Evolutionary conservation across 2,329 filamentous ascomycete genomes (phyloP).

Genomic region (Colletotrichum orbiculare): DNA sequence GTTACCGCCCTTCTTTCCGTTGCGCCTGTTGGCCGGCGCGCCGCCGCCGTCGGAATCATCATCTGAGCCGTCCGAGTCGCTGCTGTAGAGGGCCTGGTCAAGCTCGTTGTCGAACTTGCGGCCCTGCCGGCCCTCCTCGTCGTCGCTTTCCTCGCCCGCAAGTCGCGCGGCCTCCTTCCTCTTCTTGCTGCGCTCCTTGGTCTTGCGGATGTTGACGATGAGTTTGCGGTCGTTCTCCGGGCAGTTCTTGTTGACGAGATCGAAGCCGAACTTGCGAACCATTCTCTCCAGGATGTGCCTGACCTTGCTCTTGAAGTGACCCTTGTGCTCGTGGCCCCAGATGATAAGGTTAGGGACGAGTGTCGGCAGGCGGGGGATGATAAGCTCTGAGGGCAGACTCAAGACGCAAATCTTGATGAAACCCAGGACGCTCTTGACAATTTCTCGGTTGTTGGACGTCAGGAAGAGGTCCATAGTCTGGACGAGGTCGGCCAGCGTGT

Average conservation of each 20-base stretch:
- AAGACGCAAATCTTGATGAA: conserved; percentile 98
- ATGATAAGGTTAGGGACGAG: conserved; percentile 92
- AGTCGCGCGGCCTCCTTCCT: conserved; percentile 79
- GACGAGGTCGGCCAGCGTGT: conserved; percentile 84
- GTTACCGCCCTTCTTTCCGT: conserved; percentile 70
- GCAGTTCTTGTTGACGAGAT: conserved; percentile 81
- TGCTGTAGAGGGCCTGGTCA: conserved; percentile 94
- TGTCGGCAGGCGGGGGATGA: conserved; percentile 79
- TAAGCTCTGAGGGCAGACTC: conserved; percentile 80
- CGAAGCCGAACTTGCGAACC: conserved; percentile 89
- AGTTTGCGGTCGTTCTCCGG: conserved; percentile 91
- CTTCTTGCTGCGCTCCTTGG: conserved; percentile 88
- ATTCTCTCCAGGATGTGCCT: conserved; percentile 98
- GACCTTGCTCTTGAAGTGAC: conserved; percentile 95
- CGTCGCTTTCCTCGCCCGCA: conserved; percentile 67
- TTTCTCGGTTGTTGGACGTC: conserved; percentile 95
- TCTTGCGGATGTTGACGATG: conserved; percentile 94
- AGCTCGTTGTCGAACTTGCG: conserved; percentile 90
- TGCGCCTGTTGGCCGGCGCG: conserved; percentile 55
- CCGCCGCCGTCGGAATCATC: conserved; percentile 70
- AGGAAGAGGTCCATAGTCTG: conserved; percentile 97
- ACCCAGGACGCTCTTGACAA: conserved; percentile 92
- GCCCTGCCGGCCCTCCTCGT: conserved; percentile 61
- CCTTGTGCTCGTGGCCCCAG: conserved; percentile 98
- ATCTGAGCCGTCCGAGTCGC: conserved; percentile 70